Conservation (phyloP, 805 yeast species). For the Wickerhamomyces chambardii region DNA sequence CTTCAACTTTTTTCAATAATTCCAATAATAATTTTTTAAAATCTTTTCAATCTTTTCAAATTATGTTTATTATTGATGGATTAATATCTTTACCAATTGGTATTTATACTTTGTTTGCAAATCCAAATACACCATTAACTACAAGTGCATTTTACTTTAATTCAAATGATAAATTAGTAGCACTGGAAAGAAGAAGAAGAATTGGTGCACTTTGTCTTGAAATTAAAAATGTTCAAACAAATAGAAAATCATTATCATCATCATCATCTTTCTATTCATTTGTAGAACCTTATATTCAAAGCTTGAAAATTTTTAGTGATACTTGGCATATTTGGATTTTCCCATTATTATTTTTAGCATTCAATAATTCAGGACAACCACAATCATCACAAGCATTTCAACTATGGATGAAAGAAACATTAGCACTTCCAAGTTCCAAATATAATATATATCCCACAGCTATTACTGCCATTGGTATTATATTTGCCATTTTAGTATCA, state of each 20-base stretch:
- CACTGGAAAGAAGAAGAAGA: constrained; percentile 32
- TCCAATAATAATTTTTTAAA: constrained; percentile 29
- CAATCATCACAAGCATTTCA: constrained; percentile 31
- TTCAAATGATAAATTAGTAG: constrained; percentile 30
- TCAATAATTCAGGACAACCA: constrained; percentile 12
- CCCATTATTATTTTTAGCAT: constrained; percentile 17
- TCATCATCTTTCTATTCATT: no score
- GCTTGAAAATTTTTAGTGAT: no score
- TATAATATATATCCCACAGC: constrained; percentile 31
- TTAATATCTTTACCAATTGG: constrained; percentile 52
- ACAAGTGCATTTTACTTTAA: constrained; percentile 28
- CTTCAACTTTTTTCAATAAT: no score
- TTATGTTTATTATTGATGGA: constrained; percentile 61
- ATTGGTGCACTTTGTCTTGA: constrained; percentile 31
- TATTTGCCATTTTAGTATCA: constrained; percentile 22
- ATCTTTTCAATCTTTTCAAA: constrained; percentile 52
- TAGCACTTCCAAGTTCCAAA: constrained; percentile 18
- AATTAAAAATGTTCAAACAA: constrained; percentile 27
- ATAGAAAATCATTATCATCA: constrained; percentile 25
- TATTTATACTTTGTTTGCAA: constrained; percentile 39
- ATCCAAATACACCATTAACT: constrained; percentile 62
- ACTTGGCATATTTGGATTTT: constrained; percentile 40
- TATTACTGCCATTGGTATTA: constrained; percentile 27
- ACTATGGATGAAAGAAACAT: constrained; percentile 31
- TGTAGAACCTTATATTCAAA: no score